phyloP scores from a whole-genome alignment of 306 rosid species.

The Cotoneaster glaucophyllus region DNA sequence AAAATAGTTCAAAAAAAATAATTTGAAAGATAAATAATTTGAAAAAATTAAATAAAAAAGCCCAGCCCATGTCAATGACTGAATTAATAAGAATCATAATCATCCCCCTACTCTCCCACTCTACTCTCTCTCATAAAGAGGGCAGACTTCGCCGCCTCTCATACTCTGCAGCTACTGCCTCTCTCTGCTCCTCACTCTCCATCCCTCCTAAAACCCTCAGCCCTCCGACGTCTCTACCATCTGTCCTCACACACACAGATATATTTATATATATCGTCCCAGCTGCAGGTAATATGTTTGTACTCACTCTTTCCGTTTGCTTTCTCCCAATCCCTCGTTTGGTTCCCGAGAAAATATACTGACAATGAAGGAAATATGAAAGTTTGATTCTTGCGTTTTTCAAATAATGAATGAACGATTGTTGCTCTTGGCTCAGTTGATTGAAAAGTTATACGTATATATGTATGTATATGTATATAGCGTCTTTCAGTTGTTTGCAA shows the following conservation, averaged over 20 bases:
- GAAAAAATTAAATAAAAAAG: not conserved
- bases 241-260: not conserved
- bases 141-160: slow-evolving; percentile 45
- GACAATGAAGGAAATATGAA: not conserved
- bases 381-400: not conserved
- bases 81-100: not conserved
- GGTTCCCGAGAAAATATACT: not conserved
- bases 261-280: not conserved
- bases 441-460: not conserved
- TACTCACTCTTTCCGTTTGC: not conserved
- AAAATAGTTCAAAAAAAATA: not conserved
- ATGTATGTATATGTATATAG: no score
- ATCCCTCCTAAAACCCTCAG: slow-evolving; percentile 5
- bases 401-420: not conserved
- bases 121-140: slow-evolving; percentile 7
- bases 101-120: not conserved
- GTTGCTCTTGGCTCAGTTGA: not conserved
- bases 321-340: not conserved
- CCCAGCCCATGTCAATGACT: slow-evolving; percentile 10
- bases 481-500: not conserved
- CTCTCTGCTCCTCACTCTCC: not conserved
- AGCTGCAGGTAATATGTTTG: slow-evolving; percentile 10
- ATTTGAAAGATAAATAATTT: not conserved
- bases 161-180: slow-evolving; percentile 18
- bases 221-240: not conserved